These are phyloP conservation scores for Ganoderma sp. DNA, from an alignment of 1,284 basidiomycete species.

Conservation along the genomic window DNA sequence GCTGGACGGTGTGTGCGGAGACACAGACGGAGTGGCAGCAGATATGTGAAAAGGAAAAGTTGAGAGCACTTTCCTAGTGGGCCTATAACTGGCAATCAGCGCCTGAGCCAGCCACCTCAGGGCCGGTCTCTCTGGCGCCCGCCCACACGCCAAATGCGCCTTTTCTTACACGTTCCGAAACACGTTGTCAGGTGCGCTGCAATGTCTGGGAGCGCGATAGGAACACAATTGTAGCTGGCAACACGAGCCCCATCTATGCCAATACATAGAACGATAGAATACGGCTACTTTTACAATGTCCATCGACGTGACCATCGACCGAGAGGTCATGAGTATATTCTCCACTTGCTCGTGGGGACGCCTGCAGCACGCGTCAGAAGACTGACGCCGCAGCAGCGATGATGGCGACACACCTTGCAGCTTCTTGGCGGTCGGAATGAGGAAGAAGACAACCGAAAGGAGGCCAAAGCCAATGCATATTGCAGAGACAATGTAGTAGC, in stretches of 20 bases:
- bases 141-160: conserved; percentile 18
- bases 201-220: neutral
- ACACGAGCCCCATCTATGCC: neutral
- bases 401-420: conserved; percentile 76
- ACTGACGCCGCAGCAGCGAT: conserved; percentile 1
- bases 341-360: conserved; percentile 66
- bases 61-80: conserved; percentile 8
- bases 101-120: conserved; percentile 33
- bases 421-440: conserved; percentile 83
- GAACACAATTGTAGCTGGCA: neutral
- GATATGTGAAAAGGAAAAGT: conserved; percentile 36
- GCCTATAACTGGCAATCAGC: conserved; percentile 27
- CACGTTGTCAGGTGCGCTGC: conserved; percentile 4
- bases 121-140: conserved; percentile 33
- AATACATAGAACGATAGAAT: conserved; percentile 26
- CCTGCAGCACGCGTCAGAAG: conserved; percentile 43
- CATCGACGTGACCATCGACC: neutral
- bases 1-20: conserved; percentile 29
- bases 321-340: conserved; percentile 45
- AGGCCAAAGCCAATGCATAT: conserved; percentile 82
- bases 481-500: conserved; percentile 88
- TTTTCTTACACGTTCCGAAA: conserved; percentile 26
- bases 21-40: conserved; percentile 28
- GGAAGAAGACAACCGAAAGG: conserved; percentile 75
- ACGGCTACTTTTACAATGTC: conserved; percentile 30